A percentile compares a stretch with the other conserved stretches of the same genome.
Conservation (phyloP, 2,329 filamentous ascomycete genomes). For the Penicillium expansum region DNA sequence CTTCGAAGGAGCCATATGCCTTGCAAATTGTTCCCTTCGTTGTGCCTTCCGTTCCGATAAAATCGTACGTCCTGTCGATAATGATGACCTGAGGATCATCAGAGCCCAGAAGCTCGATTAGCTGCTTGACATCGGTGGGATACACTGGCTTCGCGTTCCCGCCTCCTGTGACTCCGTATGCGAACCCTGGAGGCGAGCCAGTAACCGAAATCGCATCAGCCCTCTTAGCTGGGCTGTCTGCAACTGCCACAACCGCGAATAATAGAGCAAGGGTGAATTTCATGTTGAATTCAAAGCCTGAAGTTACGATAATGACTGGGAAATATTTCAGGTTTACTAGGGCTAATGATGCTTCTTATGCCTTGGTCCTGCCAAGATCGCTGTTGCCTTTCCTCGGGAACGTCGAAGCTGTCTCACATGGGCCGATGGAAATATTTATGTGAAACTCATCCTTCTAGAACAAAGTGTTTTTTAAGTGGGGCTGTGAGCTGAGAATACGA, state of each 20-base stretch:
- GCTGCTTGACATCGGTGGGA: neutral
- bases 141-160: neutral
- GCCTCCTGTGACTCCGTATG: too few species aligned
- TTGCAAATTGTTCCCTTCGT: neutral
- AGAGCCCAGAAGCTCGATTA: neutral
- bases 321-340: too few species aligned
- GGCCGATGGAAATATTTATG: neutral
- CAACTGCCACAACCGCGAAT: neutral
- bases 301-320: neutral
- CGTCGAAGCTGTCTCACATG: neutral
- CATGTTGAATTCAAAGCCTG: neutral
- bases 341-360: neutral
- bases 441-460: neutral
- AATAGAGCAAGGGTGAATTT: neutral
- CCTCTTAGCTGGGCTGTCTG: neutral
- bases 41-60: too few species aligned
- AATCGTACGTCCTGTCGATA: neutral
- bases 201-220: too few species aligned
- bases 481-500: neutral
- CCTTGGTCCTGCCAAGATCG: neutral
- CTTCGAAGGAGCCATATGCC: neutral
- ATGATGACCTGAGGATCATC: neutral
- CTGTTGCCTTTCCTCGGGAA: neutral
- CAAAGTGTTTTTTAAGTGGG: too few species aligned
- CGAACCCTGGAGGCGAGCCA: too few species aligned